phyloP scores from a whole-genome alignment of 495 filamentous ascomycete genomes.

The Rostrohypoxylon terebratum region DNA sequence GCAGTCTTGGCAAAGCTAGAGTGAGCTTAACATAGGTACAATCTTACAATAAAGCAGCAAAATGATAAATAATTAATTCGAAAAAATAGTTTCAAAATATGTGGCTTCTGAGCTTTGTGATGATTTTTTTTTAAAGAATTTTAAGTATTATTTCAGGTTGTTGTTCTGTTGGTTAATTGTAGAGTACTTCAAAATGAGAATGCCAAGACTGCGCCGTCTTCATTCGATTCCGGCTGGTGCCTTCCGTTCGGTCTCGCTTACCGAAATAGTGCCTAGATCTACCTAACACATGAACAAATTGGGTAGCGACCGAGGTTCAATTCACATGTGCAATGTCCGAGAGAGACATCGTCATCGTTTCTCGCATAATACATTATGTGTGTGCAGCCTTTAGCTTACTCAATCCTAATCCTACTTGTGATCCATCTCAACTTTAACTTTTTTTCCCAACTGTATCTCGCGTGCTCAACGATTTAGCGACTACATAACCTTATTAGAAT shows the following conservation, averaged over 20 bases:
- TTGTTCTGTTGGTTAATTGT: too few species aligned
- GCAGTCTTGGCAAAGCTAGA: too few species aligned
- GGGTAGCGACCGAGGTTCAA: slow-evolving; percentile 48
- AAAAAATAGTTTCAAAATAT: too few species aligned
- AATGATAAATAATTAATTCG: too few species aligned
- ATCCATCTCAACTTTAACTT: slow-evolving; percentile 16
- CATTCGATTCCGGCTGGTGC: too few species aligned
- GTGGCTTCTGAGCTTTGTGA: too few species aligned
- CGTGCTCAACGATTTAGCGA: slow-evolving; percentile 11
- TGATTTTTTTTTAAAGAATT: too few species aligned
- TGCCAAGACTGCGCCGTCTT: too few species aligned
- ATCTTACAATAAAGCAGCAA: too few species aligned
- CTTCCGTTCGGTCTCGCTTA: slow-evolving; percentile 27
- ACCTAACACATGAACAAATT: slow-evolving; percentile 37
- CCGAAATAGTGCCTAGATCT: slow-evolving; percentile 15
- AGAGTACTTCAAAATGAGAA: too few species aligned
- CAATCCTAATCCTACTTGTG: slow-evolving; percentile 27
- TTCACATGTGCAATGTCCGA: slow-evolving; percentile 46
- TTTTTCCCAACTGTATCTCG: slow-evolving; percentile 12
- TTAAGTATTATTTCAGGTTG: too few species aligned
- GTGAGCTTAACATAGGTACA: too few species aligned
- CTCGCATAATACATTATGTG: slow-evolving; percentile 14
- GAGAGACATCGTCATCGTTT: slow-evolving; percentile 42
- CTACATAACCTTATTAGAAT: background rate
- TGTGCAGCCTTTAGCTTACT: slow-evolving; percentile 22